phyloP scores from a whole-genome alignment of 345 rosid genomes.

The Aethionema arabicum region DNA sequence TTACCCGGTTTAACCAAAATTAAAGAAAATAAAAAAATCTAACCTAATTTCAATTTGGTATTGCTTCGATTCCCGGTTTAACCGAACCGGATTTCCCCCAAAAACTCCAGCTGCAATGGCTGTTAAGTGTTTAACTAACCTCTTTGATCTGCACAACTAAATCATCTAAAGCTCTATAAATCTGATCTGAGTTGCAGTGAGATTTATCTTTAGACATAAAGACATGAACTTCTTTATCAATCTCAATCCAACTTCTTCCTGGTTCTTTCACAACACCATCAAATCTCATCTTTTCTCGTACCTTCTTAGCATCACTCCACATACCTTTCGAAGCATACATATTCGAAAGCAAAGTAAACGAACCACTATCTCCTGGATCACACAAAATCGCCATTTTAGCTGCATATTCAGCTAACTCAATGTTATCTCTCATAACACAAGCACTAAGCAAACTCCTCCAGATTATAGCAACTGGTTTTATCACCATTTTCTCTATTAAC shows the following conservation, averaged over 20 bases:
- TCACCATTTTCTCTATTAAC: conserved; percentile 58
- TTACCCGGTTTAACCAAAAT: no score
- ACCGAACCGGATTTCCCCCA: neutral
- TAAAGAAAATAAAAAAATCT: no score
- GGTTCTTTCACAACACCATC: conserved; percentile 67
- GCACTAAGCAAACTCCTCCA: conserved; percentile 81
- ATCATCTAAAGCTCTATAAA: conserved; percentile 43
- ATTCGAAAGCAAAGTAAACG: conserved; percentile 59
- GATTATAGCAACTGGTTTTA: conserved; percentile 46
- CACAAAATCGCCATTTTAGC: conserved; percentile 64
- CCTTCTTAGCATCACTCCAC: conserved; percentile 65
- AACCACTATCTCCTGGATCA: conserved; percentile 67
- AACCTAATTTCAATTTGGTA: no score
- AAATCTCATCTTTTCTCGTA: conserved; percentile 63
- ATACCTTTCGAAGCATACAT: conserved; percentile 63
- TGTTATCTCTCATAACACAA: conserved; percentile 46
- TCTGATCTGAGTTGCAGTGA: conserved; percentile 41
- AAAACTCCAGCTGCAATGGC: conserved; percentile 17
- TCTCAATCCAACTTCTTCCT: conserved; percentile 71
- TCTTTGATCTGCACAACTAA: conserved; percentile 52
- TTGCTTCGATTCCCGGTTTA: neutral
- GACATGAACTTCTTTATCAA: conserved; percentile 41
- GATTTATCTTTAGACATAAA: conserved; percentile 60
- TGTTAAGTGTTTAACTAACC: conserved; percentile 21
- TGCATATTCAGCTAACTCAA: conserved; percentile 61